phyloP scores from a whole-genome alignment of 73 alveolate genomes.

The Symbiodinium pilosum region DNA sequence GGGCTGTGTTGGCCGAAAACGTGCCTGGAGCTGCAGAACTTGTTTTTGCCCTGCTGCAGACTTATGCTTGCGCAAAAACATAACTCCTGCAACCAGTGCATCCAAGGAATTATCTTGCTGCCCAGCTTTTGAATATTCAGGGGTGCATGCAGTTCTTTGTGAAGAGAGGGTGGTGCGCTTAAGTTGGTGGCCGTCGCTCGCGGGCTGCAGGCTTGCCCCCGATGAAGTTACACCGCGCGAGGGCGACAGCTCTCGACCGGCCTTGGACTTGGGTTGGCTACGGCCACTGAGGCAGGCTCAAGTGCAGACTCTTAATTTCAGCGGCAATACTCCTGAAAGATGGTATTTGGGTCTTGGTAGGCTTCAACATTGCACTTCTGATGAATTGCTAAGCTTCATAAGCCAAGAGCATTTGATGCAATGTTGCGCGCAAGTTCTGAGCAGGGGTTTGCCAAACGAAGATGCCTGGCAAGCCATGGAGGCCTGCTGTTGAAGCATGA shows the following conservation, averaged over 20 bases:
- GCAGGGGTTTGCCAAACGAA: not conserved
- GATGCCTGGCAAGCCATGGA: constrained; percentile 8
- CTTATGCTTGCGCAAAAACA: not conserved
- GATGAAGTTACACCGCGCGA: not conserved
- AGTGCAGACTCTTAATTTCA: not conserved
- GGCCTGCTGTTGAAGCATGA: not conserved
- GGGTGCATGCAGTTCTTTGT: not conserved
- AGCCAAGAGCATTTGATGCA: too few relatives aligned
- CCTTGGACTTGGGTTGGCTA: not conserved
- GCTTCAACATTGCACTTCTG: too few relatives aligned
- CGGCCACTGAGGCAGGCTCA: not conserved
- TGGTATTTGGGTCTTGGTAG: too few relatives aligned
- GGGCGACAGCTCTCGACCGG: constrained; percentile 5
- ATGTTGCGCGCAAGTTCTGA: too few relatives aligned
- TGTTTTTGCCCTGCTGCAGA: too few relatives aligned
- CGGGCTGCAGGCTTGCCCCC: not conserved
- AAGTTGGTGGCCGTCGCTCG: not conserved
- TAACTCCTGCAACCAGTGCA: not conserved
- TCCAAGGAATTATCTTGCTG: not conserved
- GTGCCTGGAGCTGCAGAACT: not conserved
- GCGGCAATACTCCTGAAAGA: too few relatives aligned
- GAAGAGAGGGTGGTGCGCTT: not conserved
- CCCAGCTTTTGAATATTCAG: not conserved
- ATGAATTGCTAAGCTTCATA: too few relatives aligned
- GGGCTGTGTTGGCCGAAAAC: constrained; percentile 14